Percentiles rank a stretch among this genome's conserved stretches.
Evolutionary conservation across 1,139 yeast species (phyloP).

Genomic region (Lizanozyma gosingica): DNA sequence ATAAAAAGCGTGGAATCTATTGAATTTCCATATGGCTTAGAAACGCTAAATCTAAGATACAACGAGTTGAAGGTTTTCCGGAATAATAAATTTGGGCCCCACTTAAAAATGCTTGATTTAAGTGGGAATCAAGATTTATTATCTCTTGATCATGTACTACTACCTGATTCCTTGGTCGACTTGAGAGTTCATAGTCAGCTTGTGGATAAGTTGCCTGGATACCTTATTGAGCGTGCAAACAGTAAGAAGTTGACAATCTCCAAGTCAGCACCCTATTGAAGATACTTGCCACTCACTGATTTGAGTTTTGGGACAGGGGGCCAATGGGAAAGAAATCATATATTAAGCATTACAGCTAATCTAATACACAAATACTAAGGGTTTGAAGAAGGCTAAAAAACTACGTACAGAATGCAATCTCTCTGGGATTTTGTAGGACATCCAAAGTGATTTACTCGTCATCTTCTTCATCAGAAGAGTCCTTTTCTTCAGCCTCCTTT

Average conservation of each 20-base stretch:
- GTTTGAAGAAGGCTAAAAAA: too few relatives aligned
- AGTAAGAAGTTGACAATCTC: constrained; percentile 21
- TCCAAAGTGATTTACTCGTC: constrained; percentile 12
- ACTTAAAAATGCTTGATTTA: constrained; percentile 26
- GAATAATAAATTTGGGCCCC: constrained; percentile 28
- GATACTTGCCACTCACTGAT: too few relatives aligned
- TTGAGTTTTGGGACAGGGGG: too few relatives aligned
- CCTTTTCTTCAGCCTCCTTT: constrained; percentile 38
- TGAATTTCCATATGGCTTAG: constrained; percentile 29
- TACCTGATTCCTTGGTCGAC: constrained; percentile 32
- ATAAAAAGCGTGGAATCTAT: constrained; percentile 30
- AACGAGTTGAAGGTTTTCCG: constrained; percentile 33
- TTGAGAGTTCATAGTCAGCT: constrained; percentile 29
- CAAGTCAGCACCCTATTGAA: constrained; percentile 18
- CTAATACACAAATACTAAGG: constrained; percentile 2
- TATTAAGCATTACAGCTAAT: constrained; percentile 2
- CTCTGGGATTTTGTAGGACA: constrained; percentile 3
- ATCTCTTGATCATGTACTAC: constrained; percentile 27
- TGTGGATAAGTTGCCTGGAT: constrained; percentile 28
- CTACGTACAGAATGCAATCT: too few relatives aligned
- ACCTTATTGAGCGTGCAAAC: constrained; percentile 35
- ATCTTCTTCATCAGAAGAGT: constrained; percentile 39
- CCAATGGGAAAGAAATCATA: constrained; percentile 6
- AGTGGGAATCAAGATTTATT: constrained; percentile 37
- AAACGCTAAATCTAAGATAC: constrained; percentile 27